These are phyloP conservation scores for Allium fistulosum DNA, from an alignment of 106 monocot genomes.

Conservation along the genomic window DNA sequence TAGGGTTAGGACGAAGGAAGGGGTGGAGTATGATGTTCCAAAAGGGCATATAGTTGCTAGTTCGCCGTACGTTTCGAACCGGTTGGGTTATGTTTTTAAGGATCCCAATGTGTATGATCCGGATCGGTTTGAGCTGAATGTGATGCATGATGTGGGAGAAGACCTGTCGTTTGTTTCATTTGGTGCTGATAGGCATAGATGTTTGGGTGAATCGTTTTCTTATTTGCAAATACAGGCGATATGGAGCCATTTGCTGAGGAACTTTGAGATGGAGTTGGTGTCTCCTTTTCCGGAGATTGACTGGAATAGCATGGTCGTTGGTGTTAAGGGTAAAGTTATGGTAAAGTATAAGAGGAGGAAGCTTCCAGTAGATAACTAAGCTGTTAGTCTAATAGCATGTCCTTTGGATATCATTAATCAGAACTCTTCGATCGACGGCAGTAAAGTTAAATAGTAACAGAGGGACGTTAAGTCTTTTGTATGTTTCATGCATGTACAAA, in stretches of 20 bases:
- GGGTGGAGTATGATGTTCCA: constrained; percentile 80
- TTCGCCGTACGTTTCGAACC: constrained; percentile 87
- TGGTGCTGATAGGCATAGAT: constrained; percentile 93
- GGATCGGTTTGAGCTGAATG: constrained; percentile 51
- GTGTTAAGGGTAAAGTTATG: constrained; percentile 87
- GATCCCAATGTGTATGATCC: constrained; percentile 88
- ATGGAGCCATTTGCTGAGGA: constrained; percentile 90
- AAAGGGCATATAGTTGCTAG: constrained; percentile 85
- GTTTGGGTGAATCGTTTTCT: constrained; percentile 92
- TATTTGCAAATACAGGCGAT: constrained; percentile 97
- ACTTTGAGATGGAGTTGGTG: constrained; percentile 88
- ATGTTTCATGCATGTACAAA: too few species aligned
- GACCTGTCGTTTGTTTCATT: constrained; percentile 89
- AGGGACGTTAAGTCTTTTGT: too few species aligned
- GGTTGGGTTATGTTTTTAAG: constrained; percentile 77
- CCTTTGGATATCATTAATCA: too few species aligned
- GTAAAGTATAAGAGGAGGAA: constrained; percentile 81
- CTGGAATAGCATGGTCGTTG: constrained; percentile 98
- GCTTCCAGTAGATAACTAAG: constrained; percentile 12
- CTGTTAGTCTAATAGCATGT: too few species aligned
- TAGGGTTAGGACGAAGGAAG: constrained; percentile 75
- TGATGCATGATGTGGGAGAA: constrained; percentile 82
- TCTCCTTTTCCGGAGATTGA: constrained; percentile 89
- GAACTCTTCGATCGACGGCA: too few species aligned
- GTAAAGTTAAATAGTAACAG: too few species aligned